Base-by-base conservation (phyloP, 1,284 basidiomycete genomes). In the Gomphus bonarii region DNA sequence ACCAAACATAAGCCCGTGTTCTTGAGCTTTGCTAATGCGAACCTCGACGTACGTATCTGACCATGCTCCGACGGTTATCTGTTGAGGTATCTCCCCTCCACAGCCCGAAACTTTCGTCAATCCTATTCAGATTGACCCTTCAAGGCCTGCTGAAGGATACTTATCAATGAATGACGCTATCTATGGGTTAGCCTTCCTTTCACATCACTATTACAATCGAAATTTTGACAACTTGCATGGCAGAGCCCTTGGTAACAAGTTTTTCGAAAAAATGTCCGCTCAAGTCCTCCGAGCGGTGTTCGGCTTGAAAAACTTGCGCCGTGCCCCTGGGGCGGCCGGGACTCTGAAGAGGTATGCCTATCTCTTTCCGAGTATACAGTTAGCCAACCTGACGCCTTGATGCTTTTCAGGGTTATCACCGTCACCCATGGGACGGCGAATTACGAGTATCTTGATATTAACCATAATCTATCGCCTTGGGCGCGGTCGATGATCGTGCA, bases 21-120 rank as follows among this genome's bases (percentile, higher is more conserved):
- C 66, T 66, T 87, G 52, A 73, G 89, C 63, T 69, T 87, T 31
- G 73, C 72, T 2, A 65, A 70, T 36, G 85, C 85, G 0, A 76
- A 78, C 64, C 60, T 72, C 47, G 77, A 81, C 58, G 86, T 87
- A 54, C 56, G 80, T 71, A 35, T 40, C 12, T 48, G 51, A 53
- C 30, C 44, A 11, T 25, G 11, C 18, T 16, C 38, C 12, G 14
- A 20, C 44, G 18, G 16, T 31, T 35, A 33, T 25, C 4, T n/a
- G 16, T 43, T 43, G 51, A 53, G 18, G n/a, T 5, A n/a, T 3
- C 28, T 35, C 7, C 12, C 33, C 43, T 14, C 25, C 46, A 53
- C 59, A 81, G 80, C 73, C 69, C 22, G 67, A 71, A 11, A 68
- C 75, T 10, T 85, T 82, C 70, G 65, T 75, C 3, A 67, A 80